Evolutionary conservation across 2,329 filamentous ascomycete species (phyloP), one percentile per base, ranked within the genome.

Genomic region (Teratosphaeria pseudoeucalypti): DNA sequence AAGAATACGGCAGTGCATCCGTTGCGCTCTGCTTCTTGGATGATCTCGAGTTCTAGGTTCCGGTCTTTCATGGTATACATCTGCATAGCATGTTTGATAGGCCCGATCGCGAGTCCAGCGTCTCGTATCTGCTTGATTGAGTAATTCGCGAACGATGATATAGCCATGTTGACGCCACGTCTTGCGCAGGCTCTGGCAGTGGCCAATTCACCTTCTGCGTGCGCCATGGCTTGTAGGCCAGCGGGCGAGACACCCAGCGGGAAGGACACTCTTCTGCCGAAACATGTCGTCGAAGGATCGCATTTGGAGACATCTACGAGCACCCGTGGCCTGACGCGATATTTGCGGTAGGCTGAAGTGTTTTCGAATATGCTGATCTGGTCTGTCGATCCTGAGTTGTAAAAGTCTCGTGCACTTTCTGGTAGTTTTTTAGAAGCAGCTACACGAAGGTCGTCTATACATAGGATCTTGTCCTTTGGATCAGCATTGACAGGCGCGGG

Each of bases 321-420:
- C 2, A 76, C 72, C 19, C 75, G 68, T 19, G 65, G 61, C 47
- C 72, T 60, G 56, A 72, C 71, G 53, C 75, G 71, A 52, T 77
- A 71, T 6, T 74, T 72, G 62, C 78, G 73, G 68, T 76, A 84
- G 1, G 81, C 80, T 0, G 73, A 73, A 57, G 78, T 73, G 60
- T 84, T 84, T 57, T 82, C 81, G 26, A 70, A 68, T n/a, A 83
- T 68, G 14, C 80, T 82, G 57, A 79, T 71, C 27, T 81, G 71
- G 62, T 82, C 80, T 72, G 82, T 82, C 5, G 81, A 79, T 6
- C 81, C 81, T 61, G 79, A 81, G 66, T 84, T 83, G 68, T 79
- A 83, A 70, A 82, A 84, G 56, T 82, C 81, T 62, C 63, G 58
- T 19, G 58, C 59, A 19, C 55, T 54, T 27, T 23, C 19, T 1